Evolutionary conservation across 2,329 filamentous ascomycete species (phyloP).

Genomic region (Claviceps monticola): DNA sequence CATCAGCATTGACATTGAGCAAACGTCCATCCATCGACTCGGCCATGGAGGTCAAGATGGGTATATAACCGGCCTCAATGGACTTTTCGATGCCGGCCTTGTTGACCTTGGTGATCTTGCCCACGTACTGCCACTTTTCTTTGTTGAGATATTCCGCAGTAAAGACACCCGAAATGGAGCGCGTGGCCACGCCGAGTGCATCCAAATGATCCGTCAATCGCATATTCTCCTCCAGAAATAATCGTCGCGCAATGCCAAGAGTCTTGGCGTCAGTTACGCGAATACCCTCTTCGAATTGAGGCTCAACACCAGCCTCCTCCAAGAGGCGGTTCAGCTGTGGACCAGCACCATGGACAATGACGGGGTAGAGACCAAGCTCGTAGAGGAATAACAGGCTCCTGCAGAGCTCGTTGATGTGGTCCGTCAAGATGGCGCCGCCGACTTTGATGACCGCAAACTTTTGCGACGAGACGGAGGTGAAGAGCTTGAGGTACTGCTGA

Average conservation of each 20-base stretch:
- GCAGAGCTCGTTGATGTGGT: slow-evolving; percentile 84
- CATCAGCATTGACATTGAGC: slow-evolving; percentile 95
- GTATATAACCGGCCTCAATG: slow-evolving; percentile 81
- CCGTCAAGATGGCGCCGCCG: slow-evolving; percentile 86
- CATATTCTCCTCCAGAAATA: slow-evolving; percentile 92
- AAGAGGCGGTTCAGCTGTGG: slow-evolving; percentile 89
- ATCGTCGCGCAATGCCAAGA: slow-evolving; percentile 72
- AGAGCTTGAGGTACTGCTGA: slow-evolving; percentile 94
- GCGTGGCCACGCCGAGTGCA: slow-evolving; percentile 74
- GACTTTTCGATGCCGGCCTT: slow-evolving; percentile 81
- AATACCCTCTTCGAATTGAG: slow-evolving; percentile 92
- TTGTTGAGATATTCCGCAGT: slow-evolving; percentile 90
- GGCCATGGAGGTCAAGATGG: slow-evolving; percentile 91
- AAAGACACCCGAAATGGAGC: slow-evolving; percentile 85
- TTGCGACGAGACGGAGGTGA: slow-evolving; percentile 90
- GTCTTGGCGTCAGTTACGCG: slow-evolving; percentile 93
- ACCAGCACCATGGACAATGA: slow-evolving; percentile 89
- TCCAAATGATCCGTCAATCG: slow-evolving; percentile 84
- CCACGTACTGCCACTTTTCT: slow-evolving; percentile 90
- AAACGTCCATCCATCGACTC: slow-evolving; percentile 85
- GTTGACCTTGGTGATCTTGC: slow-evolving; percentile 88
- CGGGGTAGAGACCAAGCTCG: slow-evolving; percentile 85
- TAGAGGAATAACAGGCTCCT: slow-evolving; percentile 82
- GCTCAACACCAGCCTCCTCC: slow-evolving; percentile 82
- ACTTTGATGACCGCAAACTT: slow-evolving; percentile 99